Percentiles rank a stretch among this genome's conserved stretches.
These are phyloP conservation scores for Fusarium austroafricanum DNA, from an alignment of 2,329 filamentous ascomycete species.

Conservation along the genomic window DNA sequence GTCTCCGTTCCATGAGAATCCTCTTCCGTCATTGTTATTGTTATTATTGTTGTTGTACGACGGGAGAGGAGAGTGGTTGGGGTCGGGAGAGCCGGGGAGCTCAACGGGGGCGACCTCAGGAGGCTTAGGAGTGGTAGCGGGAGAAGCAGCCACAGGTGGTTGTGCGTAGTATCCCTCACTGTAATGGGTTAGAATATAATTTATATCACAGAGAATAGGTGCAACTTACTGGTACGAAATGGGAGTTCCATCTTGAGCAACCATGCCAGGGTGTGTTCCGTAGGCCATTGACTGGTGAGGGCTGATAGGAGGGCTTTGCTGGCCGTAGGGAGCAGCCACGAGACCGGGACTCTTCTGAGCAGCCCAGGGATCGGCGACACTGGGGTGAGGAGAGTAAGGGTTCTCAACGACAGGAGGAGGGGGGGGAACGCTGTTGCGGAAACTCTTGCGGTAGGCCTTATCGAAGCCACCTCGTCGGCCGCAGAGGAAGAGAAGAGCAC, in stretches of 20 bases:
- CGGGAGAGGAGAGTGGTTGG: conserved; percentile 51
- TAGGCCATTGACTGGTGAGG: conserved; percentile 46
- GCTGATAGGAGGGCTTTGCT: conserved; percentile 48
- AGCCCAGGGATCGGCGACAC: conserved; percentile 34
- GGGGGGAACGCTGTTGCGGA: conserved; percentile 28
- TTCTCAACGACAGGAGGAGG: conserved; percentile 31
- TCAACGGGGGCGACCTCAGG: conserved; percentile 47
- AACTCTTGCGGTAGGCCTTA: conserved; percentile 47
- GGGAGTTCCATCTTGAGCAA: conserved; percentile 36
- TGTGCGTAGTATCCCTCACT: conserved; percentile 28
- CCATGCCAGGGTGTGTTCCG: conserved; percentile 38
- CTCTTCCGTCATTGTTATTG: conserved; percentile 36
- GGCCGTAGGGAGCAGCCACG: conserved; percentile 49
- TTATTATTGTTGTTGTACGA: conserved; percentile 46
- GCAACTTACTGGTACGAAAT: conserved; percentile 47
- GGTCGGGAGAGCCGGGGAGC: conserved; percentile 49
- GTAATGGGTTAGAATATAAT: not conserved
- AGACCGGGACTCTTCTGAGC: conserved; percentile 36
- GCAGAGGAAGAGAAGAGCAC: conserved; percentile 61
- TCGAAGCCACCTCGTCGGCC: conserved; percentile 53
- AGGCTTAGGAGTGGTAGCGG: conserved; percentile 34
- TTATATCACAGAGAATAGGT: not conserved
- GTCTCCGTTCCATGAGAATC: conserved; percentile 49
- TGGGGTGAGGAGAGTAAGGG: conserved; percentile 34
- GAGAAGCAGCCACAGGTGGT: conserved; percentile 31